A percentile compares a stretch with the other conserved stretches of the same genome.
These are phyloP conservation scores for Nissolia schottii DNA, from an alignment of 306 rosid genomes.

Conservation along the genomic window DNA sequence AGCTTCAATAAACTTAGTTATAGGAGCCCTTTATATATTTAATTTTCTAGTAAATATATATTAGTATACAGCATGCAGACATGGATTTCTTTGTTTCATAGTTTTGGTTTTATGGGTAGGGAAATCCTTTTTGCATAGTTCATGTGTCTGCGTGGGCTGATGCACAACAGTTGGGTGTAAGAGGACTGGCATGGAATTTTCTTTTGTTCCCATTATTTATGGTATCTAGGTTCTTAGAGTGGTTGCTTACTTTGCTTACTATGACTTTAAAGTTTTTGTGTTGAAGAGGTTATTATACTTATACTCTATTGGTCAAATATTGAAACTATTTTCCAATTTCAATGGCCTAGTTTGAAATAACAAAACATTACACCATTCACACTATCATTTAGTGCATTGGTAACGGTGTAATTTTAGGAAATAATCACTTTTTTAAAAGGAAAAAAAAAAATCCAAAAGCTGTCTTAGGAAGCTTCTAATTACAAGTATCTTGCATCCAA, in stretches of 20 bases:
- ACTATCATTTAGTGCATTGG: background rate
- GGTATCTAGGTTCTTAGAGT: background rate
- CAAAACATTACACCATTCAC: background rate
- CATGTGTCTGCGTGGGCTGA: background rate
- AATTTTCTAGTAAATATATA: background rate
- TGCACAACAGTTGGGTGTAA: background rate
- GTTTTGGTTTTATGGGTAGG: background rate
- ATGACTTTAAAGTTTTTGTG: background rate
- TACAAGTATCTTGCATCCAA: too few relatives aligned
- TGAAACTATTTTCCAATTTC: background rate
- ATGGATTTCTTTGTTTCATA: background rate
- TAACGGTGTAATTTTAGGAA: too few relatives aligned
- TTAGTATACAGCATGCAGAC: background rate
- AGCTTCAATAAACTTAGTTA: slow-evolving; percentile 1
- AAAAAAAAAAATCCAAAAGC: too few relatives aligned
- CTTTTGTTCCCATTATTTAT: slow-evolving; percentile 1
- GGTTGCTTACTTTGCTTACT: background rate
- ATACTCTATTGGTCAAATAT: background rate
- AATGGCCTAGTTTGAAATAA: background rate
- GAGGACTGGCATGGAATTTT: background rate
- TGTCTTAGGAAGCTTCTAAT: too few relatives aligned
- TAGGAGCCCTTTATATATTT: slow-evolving; percentile 1
- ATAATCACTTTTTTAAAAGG: too few relatives aligned
- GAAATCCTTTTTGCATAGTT: background rate
- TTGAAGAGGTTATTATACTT: background rate